These are phyloP conservation scores for Cordyceps cicadae DNA, from an alignment of 2,329 filamentous ascomycete genomes.

Conservation along the genomic window DNA sequence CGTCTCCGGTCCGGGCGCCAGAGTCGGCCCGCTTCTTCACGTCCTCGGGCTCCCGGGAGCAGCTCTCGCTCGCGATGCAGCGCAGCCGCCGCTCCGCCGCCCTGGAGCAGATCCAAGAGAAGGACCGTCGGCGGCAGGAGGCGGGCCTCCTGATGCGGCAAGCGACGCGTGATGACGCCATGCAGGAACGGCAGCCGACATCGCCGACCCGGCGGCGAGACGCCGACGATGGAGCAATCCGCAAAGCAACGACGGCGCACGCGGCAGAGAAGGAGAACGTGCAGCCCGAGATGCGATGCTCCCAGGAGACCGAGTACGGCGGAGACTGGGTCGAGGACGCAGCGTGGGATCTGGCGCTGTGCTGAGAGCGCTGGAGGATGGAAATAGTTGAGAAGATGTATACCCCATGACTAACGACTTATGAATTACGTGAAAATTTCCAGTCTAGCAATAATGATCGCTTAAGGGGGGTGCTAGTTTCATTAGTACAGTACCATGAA, in stretches of 20 bases:
- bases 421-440: neutral
- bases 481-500: too few relatives aligned
- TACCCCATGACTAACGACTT: neutral
- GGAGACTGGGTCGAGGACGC: conserved; percentile 32
- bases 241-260: neutral
- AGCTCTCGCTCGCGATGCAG: conserved; percentile 26
- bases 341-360: conserved; percentile 19
- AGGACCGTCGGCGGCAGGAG: conserved; percentile 19
- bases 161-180: neutral
- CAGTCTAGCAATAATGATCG: too few relatives aligned
- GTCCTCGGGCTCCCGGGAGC: conserved; percentile 27
- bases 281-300: conserved; percentile 15
- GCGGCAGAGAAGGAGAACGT: conserved; percentile 8
- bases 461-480: too few relatives aligned
- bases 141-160: conserved; percentile 6
- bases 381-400: neutral
- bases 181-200: neutral
- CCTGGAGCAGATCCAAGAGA: conserved; percentile 21
- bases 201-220: neutral
- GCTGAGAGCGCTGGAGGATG: neutral
- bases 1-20: neutral
- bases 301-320: conserved; percentile 32
- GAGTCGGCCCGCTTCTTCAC: conserved; percentile 27
- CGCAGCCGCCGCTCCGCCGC: conserved; percentile 28
- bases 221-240: neutral